Base-by-base conservation (phyloP, 2,329 filamentous ascomycete species). In the Phoma sp. region DNA sequence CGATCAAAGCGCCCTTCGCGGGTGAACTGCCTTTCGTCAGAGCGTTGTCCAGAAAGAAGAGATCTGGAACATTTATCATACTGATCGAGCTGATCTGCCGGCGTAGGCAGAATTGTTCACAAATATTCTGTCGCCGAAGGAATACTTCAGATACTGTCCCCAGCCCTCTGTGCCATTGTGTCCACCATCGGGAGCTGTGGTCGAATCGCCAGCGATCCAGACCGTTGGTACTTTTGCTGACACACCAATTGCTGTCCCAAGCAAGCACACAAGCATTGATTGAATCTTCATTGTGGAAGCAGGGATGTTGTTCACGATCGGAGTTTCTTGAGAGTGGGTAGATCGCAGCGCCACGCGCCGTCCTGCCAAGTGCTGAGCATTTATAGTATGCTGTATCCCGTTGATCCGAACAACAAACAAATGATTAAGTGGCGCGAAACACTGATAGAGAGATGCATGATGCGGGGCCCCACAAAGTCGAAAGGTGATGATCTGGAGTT, bases 51-150 rank as follows among this genome's bases (percentile, higher is more conserved):
- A 13, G 4, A 6, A 4, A 7, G 18, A 6, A 2, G 22, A 7
- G 6, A 1, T 4, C 4, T 7, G 9, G 2, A 2, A 1, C 22
- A 8, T n/a, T 4, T n/a, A 23, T 29, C 40, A 41, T 48, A 54
- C 52, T 6, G 84, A 87, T 30, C 87, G 80, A 1, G 87, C 86
- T 8, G 84, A 87, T 30, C 86, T 83, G 13, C 87, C 87, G 3
- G 79, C 86, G 11, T 86, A 80, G 7, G 87, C 87, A 41, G 82
- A 75, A 75, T 89, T 89, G 55, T 82, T 78, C 6, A 88, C 80
- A 4, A 46, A 37, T 0, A 57, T 61, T 0, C 75, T 72, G 36
- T 74, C 66, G 6, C 77, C 75, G 44, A 82, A 70, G 38, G 78
- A 82, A 62, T 83, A 78, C 40, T 78, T 73, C 4, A 88, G 77